Conservation (phyloP, 768 basidiomycete species). For the Crassisporium funariophilum region DNA sequence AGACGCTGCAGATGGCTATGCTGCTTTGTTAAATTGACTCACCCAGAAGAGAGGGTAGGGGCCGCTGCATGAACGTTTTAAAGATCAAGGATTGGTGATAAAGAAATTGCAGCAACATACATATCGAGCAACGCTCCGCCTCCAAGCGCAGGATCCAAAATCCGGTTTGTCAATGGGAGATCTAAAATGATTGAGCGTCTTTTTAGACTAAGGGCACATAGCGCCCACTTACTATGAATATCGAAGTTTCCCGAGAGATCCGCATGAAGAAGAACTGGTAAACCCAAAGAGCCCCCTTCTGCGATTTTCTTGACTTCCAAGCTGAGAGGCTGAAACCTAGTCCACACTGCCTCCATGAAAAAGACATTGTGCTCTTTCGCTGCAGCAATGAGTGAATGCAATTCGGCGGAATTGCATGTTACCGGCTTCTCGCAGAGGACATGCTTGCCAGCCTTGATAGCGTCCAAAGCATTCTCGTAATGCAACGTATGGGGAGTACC, state of each 20-base stretch:
- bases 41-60: conserved; percentile 86
- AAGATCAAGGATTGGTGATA: not conserved
- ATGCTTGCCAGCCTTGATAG: conserved; percentile 79
- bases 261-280: conserved; percentile 68
- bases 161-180: conserved; percentile 68
- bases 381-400: conserved; percentile 68
- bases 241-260: conserved; percentile 76
- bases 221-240: conserved; percentile 54
- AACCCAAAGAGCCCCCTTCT: conserved; percentile 64
- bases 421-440: conserved; percentile 90
- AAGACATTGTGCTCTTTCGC: conserved; percentile 82
- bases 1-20: not conserved
- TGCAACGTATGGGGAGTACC: conserved; percentile 88
- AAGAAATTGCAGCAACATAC: conserved; percentile 41
- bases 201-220: not conserved
- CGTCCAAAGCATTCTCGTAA: conserved; percentile 74
- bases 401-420: conserved; percentile 74
- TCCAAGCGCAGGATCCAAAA: conserved; percentile 77
- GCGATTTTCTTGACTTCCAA: conserved; percentile 64
- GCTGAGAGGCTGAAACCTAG: conserved; percentile 74
- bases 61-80: conserved; percentile 46
- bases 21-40: conserved; percentile 17
- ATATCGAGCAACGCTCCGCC: conserved; percentile 86
- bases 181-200: conserved; percentile 38
- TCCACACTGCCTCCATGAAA: conserved; percentile 94